Percentiles rank a stretch among this genome's conserved stretches.
Conservation (phyloP, 1,284 basidiomycete species). For the Irpex sp. region DNA sequence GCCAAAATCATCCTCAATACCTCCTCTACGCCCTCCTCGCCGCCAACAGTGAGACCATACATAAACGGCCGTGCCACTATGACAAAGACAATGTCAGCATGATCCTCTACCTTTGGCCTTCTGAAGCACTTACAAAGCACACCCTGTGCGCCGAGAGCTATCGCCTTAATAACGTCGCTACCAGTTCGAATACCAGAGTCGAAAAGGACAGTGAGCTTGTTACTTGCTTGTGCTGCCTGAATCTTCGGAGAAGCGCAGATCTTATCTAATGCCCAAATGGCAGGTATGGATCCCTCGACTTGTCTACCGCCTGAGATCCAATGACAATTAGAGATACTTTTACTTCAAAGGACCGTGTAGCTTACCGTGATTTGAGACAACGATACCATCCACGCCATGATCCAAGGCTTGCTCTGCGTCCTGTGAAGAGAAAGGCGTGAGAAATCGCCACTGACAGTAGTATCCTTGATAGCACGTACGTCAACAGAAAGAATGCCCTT, state of each 20-base stretch:
- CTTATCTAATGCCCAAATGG: conserved; percentile 60
- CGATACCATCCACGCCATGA: conserved; percentile 65
- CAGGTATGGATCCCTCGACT: conserved; percentile 73
- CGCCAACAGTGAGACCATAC: conserved; percentile 49
- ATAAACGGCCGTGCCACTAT: conserved; percentile 42
- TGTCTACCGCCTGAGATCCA: conserved; percentile 60
- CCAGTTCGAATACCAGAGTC: conserved; percentile 77
- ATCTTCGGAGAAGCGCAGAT: conserved; percentile 57
- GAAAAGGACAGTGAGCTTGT: conserved; percentile 66
- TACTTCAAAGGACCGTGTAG: too few relatives aligned
- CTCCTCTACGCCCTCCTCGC: conserved; percentile 49
- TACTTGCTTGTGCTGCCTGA: conserved; percentile 47
- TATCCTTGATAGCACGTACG: conserved; percentile 3
- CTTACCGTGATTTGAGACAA: conserved; percentile 77
- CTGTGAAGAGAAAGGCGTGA: conserved; percentile 23
- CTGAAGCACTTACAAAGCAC: conserved; percentile 46
- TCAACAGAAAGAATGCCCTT: conserved; percentile 57
- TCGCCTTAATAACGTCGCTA: conserved; percentile 70
- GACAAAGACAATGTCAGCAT: not conserved
- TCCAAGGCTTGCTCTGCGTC: conserved; percentile 69
- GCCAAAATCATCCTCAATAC: conserved; percentile 46
- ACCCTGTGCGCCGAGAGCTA: conserved; percentile 65
- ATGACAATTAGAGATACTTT: too few relatives aligned
- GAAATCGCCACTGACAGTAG: not conserved
- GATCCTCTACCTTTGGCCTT: not conserved